Conservation (phyloP, 139 green algal genomes). For the Picochlorum sp. region DNA sequence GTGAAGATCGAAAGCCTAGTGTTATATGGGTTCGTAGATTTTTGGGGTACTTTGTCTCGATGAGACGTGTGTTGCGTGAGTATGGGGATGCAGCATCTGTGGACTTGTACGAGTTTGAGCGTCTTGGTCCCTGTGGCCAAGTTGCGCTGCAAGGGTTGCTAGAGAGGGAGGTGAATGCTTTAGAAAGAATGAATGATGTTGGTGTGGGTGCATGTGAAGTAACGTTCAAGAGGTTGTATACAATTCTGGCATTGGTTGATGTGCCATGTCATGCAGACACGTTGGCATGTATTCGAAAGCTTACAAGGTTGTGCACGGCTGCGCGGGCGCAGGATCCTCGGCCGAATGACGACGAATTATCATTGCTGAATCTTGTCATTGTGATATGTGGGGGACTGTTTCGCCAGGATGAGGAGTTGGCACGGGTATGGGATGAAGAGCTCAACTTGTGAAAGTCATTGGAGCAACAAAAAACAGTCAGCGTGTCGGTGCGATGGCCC, state of each 20-base stretch:
- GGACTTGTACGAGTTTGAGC: no score
- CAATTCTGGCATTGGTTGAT: conserved; percentile 36
- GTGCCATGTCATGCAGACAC: conserved; percentile 38
- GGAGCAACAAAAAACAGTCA: background rate
- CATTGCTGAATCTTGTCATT: conserved; percentile 66
- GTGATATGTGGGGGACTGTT: conserved; percentile 67
- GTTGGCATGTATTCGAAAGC: conserved; percentile 27
- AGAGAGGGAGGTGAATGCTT: background rate
- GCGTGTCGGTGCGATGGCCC: background rate
- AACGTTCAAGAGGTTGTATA: conserved; percentile 28
- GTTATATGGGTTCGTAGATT: conserved; percentile 23
- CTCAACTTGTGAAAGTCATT: background rate
- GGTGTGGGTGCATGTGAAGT: background rate
- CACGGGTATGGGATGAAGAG: conserved; percentile 22
- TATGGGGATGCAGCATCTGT: background rate
- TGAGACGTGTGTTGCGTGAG: background rate
- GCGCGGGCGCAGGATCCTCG: conserved; percentile 20
- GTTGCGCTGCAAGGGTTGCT: no score
- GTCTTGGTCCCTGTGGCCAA: no score
- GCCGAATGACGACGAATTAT: conserved; percentile 31
- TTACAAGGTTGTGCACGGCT: conserved; percentile 43
- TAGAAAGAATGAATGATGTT: background rate
- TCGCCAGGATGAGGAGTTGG: conserved; percentile 61
- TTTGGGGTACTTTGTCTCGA: conserved; percentile 7
- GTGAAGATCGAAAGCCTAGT: conserved; percentile 11